Percentiles rank a stretch among this genome's conserved stretches.
Conservation (phyloP, 202 grass and related monocot species). For the Schoenoplectus tabernaemontani region DNA sequence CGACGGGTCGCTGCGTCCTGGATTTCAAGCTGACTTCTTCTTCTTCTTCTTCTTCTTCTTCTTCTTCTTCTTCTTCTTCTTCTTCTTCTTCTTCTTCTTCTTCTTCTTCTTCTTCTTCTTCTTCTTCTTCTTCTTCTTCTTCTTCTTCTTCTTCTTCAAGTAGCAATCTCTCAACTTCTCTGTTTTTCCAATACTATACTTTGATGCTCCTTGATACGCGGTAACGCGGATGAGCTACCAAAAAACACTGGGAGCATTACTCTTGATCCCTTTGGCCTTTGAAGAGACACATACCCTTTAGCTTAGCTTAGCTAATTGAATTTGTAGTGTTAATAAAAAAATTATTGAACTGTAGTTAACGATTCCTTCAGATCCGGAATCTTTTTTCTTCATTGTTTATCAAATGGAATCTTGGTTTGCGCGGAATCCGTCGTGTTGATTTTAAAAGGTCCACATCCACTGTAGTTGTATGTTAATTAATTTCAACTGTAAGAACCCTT, state of each 20-base stretch:
- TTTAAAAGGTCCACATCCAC: not conserved
- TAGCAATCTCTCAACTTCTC: not conserved
- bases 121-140: too few species aligned
- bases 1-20: not conserved
- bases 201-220: not conserved
- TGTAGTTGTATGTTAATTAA: not conserved
- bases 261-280: not conserved
- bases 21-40: not conserved
- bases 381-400: not conserved
- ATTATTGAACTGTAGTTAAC: not conserved
- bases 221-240: not conserved
- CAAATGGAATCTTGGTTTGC: not conserved
- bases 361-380: slow-evolving; percentile 18
- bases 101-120: too few species aligned
- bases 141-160: too few species aligned
- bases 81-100: too few species aligned
- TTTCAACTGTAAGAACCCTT: not conserved
- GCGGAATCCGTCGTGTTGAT: not conserved
- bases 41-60: too few species aligned
- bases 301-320: not conserved
- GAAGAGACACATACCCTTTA: slow-evolving; percentile 1
- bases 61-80: too few species aligned
- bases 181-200: not conserved
- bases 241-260: not conserved
- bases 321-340: too few species aligned